A percentile compares a stretch with the other conserved stretches of the same genome.
Evolutionary conservation across 495 filamentous ascomycete genomes (phyloP).

Genomic region (Schizothecium vesticola): DNA sequence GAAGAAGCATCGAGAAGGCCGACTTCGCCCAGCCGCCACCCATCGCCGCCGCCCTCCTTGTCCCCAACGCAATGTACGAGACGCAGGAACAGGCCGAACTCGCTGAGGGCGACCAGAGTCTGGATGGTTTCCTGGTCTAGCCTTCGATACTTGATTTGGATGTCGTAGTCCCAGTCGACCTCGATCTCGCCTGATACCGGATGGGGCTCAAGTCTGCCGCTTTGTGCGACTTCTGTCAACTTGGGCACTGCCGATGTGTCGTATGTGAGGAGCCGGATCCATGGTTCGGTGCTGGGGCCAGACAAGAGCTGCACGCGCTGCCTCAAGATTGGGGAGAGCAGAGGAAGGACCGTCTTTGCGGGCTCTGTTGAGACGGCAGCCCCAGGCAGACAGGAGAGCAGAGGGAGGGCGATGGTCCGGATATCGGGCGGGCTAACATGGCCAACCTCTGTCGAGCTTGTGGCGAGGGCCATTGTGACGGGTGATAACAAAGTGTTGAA

Average conservation of each 20-base stretch:
- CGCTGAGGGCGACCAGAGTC: conserved; percentile 51
- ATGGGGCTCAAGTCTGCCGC: conserved; percentile 73
- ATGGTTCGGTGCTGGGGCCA: conserved; percentile 62
- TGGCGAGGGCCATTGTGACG: conserved; percentile 15
- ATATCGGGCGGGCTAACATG: conserved; percentile 60
- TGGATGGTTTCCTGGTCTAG: conserved; percentile 86
- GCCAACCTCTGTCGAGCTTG: conserved; percentile 40
- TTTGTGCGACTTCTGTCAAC: conserved; percentile 60
- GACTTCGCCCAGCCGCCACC: conserved; percentile 83
- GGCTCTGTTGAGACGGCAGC: conserved; percentile 74
- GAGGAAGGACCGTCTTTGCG: conserved; percentile 68
- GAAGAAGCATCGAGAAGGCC: conserved; percentile 49
- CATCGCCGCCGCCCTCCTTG: conserved; percentile 58
- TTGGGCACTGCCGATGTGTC: conserved; percentile 60
- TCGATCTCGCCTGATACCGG: conserved; percentile 92
- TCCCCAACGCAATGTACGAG: conserved; percentile 55
- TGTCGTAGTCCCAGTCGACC: conserved; percentile 54
- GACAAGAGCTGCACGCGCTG: conserved; percentile 79
- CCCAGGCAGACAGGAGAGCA: conserved; percentile 81
- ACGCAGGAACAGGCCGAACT: conserved; percentile 50
- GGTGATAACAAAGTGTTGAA: not conserved
- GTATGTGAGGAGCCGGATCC: conserved; percentile 90
- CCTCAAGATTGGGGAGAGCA: conserved; percentile 85
- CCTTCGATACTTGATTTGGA: conserved; percentile 62
- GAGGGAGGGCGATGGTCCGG: conserved; percentile 59